Conservation (phyloP, 1,284 basidiomycete genomes). For the Leccinum subspadiceum region DNA sequence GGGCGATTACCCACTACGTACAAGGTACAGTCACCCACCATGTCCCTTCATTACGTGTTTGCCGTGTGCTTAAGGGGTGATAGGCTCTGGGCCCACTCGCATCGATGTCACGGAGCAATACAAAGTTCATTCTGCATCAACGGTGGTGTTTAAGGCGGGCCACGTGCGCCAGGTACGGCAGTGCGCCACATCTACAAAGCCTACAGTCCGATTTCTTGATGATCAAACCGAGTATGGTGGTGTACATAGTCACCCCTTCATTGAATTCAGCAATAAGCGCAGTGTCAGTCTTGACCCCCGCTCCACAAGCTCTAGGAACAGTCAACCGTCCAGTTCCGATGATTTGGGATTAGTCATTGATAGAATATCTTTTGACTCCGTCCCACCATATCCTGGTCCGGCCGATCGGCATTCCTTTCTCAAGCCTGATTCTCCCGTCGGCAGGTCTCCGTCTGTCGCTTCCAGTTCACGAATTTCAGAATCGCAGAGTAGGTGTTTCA, state of each 20-base stretch:
- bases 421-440: neutral
- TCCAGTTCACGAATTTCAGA: constrained; percentile 13
- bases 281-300: constrained; percentile 19
- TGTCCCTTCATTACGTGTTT: neutral
- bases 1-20: constrained; percentile 65
- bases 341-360: neutral
- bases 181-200: constrained; percentile 9
- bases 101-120: constrained; percentile 83
- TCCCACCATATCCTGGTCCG: constrained; percentile 17
- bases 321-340: constrained; percentile 7
- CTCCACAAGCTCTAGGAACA: neutral
- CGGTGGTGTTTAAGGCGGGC: constrained; percentile 71
- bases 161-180: constrained; percentile 13
- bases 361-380: constrained; percentile 8
- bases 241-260: neutral
- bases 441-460: constrained; percentile 13
- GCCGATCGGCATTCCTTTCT: neutral
- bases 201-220: constrained; percentile 14
- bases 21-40: constrained; percentile 58
- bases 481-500: constrained; percentile 13
- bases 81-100: constrained; percentile 78
- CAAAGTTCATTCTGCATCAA: constrained; percentile 70
- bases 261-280: neutral
- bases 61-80: constrained; percentile 12
- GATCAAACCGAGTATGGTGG: neutral